Evolutionary conservation across 352 stramenopile genomes (phyloP).

Genomic region (Globisporangium megalacanthum): DNA sequence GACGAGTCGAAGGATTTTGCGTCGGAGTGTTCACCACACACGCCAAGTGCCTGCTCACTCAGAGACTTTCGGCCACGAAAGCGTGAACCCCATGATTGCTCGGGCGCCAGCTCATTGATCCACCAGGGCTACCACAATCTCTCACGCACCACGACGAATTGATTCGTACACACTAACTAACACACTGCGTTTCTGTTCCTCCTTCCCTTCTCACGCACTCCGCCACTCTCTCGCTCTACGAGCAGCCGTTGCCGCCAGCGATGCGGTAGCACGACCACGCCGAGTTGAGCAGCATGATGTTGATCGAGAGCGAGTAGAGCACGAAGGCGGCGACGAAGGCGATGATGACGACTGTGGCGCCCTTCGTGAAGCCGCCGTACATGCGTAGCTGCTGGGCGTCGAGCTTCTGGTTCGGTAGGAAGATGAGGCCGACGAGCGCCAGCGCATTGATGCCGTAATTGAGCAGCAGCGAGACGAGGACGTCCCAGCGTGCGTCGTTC

Average conservation of each 20-base stretch:
- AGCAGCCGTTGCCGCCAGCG: constrained; percentile 30
- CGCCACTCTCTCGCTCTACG: not conserved
- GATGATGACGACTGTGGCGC: constrained; percentile 29
- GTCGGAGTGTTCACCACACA: too few species aligned
- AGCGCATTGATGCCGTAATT: constrained; percentile 52
- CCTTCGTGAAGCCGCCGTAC: constrained; percentile 57
- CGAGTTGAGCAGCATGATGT: constrained; percentile 28
- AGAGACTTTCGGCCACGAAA: too few species aligned
- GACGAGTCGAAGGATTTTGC: too few species aligned
- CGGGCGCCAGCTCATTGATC: too few species aligned
- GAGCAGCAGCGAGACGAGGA: constrained; percentile 36
- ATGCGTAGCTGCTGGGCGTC: constrained; percentile 64
- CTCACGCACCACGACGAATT: too few species aligned
- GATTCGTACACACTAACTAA: too few species aligned
- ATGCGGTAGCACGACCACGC: constrained; percentile 22
- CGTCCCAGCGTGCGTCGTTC: constrained; percentile 21
- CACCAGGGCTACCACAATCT: too few species aligned
- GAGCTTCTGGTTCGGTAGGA: constrained; percentile 50
- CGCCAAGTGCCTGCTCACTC: too few species aligned
- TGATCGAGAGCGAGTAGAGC: constrained; percentile 32
- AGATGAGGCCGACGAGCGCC: constrained; percentile 48
- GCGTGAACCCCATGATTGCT: too few species aligned
- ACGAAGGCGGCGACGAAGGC: constrained; percentile 25
- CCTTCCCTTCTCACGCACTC: too few species aligned
- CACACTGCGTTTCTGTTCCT: too few species aligned